These are phyloP conservation scores for Magnusiomyces paraingens DNA, from an alignment of 1,139 yeast species.

Conservation along the genomic window DNA sequence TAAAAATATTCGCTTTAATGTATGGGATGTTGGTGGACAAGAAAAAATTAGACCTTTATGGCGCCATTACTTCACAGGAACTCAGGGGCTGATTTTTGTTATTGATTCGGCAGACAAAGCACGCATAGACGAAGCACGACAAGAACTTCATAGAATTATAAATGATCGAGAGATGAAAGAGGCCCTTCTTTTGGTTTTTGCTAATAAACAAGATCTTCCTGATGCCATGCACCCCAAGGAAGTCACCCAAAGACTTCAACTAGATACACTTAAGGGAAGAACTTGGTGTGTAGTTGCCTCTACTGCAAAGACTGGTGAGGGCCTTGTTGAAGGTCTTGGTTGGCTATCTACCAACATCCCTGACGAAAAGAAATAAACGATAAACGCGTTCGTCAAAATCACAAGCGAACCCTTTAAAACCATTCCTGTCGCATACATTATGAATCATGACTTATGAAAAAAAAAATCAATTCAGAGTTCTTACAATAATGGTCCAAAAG, in stretches of 20 bases:
- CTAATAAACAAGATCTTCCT: constrained; percentile 86
- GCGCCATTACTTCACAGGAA: constrained; percentile 93
- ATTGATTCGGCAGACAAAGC: constrained; percentile 73
- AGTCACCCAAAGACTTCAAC: constrained; percentile 76
- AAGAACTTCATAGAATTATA: constrained; percentile 70
- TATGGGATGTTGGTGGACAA: constrained; percentile 98
- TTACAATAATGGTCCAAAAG: too few relatives aligned
- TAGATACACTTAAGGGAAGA: constrained; percentile 78
- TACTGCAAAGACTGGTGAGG: constrained; percentile 88
- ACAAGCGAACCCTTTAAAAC: too few relatives aligned
- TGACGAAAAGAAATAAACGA: constrained; percentile 25
- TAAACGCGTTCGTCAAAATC: background rate
- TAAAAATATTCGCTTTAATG: constrained; percentile 81
- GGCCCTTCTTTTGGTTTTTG: constrained; percentile 74
- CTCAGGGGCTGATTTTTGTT: constrained; percentile 89
- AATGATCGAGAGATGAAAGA: constrained; percentile 74
- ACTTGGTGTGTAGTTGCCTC: constrained; percentile 89
- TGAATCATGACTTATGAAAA: too few relatives aligned
- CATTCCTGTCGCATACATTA: too few relatives aligned
- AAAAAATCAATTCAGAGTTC: too few relatives aligned
- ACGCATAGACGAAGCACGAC: constrained; percentile 71
- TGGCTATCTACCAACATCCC: constrained; percentile 72
- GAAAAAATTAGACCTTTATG: constrained; percentile 84
- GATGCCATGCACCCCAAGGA: constrained; percentile 89
- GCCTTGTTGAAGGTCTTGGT: constrained; percentile 82